Conservation (phyloP, 2,329 filamentous ascomycete species). For the Juglanconis oblonga region DNA sequence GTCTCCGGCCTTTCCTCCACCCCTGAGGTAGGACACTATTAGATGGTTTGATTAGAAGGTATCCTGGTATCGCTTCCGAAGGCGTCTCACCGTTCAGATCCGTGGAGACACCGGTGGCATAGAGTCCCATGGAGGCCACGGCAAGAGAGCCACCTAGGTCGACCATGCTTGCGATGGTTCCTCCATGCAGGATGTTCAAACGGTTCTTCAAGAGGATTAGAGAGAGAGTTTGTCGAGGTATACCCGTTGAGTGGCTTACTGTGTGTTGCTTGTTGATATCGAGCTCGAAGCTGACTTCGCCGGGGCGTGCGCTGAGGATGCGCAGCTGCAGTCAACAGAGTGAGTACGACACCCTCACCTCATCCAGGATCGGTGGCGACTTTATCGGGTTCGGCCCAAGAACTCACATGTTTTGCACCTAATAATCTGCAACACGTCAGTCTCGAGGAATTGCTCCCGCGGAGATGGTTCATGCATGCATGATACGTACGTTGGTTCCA, state of each 20-base stretch:
- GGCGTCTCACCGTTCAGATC: slow-evolving; percentile 54
- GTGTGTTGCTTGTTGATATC: slow-evolving; percentile 74
- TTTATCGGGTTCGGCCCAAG: neutral
- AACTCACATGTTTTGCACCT: slow-evolving; percentile 11
- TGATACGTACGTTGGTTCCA: slow-evolving; percentile 74
- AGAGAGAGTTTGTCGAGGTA: neutral
- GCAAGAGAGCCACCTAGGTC: slow-evolving; percentile 64
- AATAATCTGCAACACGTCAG: slow-evolving; percentile 9
- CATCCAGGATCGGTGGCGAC: neutral
- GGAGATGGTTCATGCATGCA: no score
- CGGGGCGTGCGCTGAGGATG: slow-evolving; percentile 60
- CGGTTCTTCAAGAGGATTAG: slow-evolving; percentile 58
- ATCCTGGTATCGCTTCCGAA: neutral
- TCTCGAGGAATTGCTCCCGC: neutral
- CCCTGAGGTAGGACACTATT: slow-evolving; percentile 60
- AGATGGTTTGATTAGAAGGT: neutral
- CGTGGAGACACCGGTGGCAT: slow-evolving; percentile 62
- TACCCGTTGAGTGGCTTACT: slow-evolving; percentile 41
- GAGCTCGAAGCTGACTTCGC: slow-evolving; percentile 72
- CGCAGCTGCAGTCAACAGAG: slow-evolving; percentile 51
- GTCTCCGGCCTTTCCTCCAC: slow-evolving; percentile 57
- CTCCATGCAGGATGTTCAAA: slow-evolving; percentile 72
- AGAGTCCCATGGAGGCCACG: slow-evolving; percentile 62
- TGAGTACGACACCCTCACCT: neutral
- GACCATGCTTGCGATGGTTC: slow-evolving; percentile 74